These are phyloP conservation scores for Elaeagnus macrophylla DNA, from an alignment of 306 rosid genomes.

Conservation along the genomic window DNA sequence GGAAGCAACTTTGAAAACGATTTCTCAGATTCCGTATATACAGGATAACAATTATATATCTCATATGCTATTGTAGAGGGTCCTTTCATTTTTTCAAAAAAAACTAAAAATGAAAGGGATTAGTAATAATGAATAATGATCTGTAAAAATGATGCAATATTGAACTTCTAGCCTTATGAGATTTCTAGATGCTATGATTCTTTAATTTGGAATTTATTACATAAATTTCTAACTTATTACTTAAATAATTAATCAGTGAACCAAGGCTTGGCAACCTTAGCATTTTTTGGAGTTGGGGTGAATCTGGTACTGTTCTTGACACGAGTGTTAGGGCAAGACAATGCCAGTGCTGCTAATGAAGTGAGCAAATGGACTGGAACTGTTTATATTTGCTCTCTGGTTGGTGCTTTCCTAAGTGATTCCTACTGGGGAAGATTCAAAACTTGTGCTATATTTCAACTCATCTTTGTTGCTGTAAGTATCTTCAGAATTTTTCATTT, in stretches of 20 bases:
- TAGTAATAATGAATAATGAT: too few species aligned
- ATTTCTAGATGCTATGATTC: background rate
- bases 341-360: conserved; percentile 81
- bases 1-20: too few species aligned
- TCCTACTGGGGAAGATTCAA: conserved; percentile 95
- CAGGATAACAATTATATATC: too few species aligned
- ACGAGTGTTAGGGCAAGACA: conserved; percentile 67
- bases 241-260: conserved; percentile 55
- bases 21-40: too few species aligned
- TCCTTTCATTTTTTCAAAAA: too few species aligned
- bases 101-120: too few species aligned
- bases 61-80: too few species aligned
- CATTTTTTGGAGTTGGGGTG: conserved; percentile 91
- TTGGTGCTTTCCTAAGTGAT: conserved; percentile 95
- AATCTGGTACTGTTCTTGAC: conserved; percentile 85
- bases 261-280: conserved; percentile 86
- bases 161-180: too few species aligned
- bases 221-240: conserved; percentile 15
- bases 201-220: too few species aligned
- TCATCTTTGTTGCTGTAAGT: conserved; percentile 80
- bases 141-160: too few species aligned
- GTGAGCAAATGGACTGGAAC: conserved; percentile 99
- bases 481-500: background rate
- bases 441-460: conserved; percentile 77
- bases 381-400: conserved; percentile 86